Evolutionary conservation across 371 early-diverging fungal genomes (phyloP), one percentile per base, ranked within the genome.

Genomic region (Saksenaea vasiformis): DNA sequence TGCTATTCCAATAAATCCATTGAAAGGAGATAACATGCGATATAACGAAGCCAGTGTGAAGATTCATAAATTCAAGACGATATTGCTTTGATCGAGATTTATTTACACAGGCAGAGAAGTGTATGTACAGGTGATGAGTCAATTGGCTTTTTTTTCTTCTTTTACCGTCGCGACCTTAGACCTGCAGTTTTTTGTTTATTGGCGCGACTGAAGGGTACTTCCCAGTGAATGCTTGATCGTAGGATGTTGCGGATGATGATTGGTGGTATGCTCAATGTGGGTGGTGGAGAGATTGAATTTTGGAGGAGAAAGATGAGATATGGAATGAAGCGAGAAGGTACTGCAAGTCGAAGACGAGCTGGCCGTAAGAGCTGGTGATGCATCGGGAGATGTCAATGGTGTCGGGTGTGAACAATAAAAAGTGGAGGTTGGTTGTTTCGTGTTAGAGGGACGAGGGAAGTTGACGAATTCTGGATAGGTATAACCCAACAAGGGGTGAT

Each of bases 401-500:
- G 51, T 47, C 5, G 51, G 19, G 5, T 47, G 51, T 47, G 51
- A 22, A 22, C 9, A 22, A 22, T 22, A 47, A 22, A 22, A 47
- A 47, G n/a, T 47, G n/a, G 51, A 22, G 51, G 19, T 47, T 17
- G 51, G 22, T 22, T 47, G 51, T 47, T 47, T 47, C 51, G 51
- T 47, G 51, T 19, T 47, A 22, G 51, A 47, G 5, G 69, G 65
- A 5, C 66, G 70, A 24, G 70, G 71, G 43, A 74, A 74, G 51
- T 71, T 58, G 41, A 54, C 57, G 27, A 74, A 67, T 53, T 74
- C 74, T 36, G 66, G 64, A 64, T 66, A 71, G 15, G 51, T 60
- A 19, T 74, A 69, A 5, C 71, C 71, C 19, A 70, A 61, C 31
- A 68, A 58, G 14, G 74, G 74, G 27, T 74, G 70, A 31, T 68